Evolutionary conservation across 352 stramenopile genomes (phyloP), one percentile per base, ranked within the genome.

Genomic region (Phytophthora syringae): DNA sequence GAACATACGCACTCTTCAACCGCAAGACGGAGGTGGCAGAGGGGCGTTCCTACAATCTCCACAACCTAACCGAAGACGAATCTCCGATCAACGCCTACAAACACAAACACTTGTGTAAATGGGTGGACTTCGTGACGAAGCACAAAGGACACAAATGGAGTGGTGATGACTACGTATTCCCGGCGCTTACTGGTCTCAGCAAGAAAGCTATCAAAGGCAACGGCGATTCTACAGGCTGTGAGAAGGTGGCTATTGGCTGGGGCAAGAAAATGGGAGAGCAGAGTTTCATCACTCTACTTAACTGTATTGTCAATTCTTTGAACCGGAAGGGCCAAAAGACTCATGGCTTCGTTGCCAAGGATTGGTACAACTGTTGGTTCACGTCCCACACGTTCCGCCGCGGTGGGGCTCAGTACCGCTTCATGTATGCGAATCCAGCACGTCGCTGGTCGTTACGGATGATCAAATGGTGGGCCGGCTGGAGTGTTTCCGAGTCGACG

Each of bases 381-480:
- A 64, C 34, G n/a, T 60, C 34, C 4, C 56, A 39, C 25, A 44
- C 34, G n/a, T 56, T 66, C 42, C 37, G 58, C 20, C 58, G 58
- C 7, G 40, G 3, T 2, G 40, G 49, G n/a, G 49, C 30, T 7
- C 49, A 54, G 24, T 66, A 45, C n/a, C 39, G 39, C 20, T 65
- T 65, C 18, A 54, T 64, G 48, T 64, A 60, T 13, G 30, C 27
- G 18, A 36, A 54, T 16, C 55, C 49, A n/a, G 27, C 39, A 13
- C 24, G 54, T 21, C 53, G 47, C 5, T 60, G 53, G 54, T 60
- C 47, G 15, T 42, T 60, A n/a, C 28, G 37, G 1, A 65, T 70
- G 62, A 60, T 70, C 7, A 60, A 59, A 15, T 55, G 53, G 53
- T 57, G 36, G 47, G 53, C 44, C 7, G 61, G 53, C 1, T 64